Conservation (phyloP, 495 filamentous ascomycete genomes). For the Talaromyces trachyspermus region DNA sequence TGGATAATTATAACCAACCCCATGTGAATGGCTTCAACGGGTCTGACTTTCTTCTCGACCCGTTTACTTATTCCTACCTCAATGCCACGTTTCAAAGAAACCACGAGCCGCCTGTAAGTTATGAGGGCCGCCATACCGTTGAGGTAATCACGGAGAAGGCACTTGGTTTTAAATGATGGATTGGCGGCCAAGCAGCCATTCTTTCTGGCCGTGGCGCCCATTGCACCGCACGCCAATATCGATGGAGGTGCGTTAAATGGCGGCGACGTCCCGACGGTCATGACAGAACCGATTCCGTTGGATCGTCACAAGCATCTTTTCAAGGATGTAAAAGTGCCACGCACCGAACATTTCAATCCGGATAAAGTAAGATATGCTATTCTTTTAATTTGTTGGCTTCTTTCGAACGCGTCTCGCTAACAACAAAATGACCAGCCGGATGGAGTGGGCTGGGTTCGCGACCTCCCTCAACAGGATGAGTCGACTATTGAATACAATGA, state of each 20-base stretch:
- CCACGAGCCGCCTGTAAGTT: slow-evolving; percentile 47
- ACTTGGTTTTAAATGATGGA: slow-evolving; percentile 57
- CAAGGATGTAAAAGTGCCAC: slow-evolving; percentile 28
- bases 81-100: slow-evolving; percentile 62
- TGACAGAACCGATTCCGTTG: slow-evolving; percentile 46
- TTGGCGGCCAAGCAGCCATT: slow-evolving; percentile 48
- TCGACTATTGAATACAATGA: slow-evolving; percentile 58
- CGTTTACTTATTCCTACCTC: slow-evolving; percentile 63
- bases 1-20: slow-evolving; percentile 52
- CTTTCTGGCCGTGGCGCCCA: slow-evolving; percentile 59
- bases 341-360: slow-evolving; percentile 36
- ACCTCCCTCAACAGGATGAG: slow-evolving; percentile 43
- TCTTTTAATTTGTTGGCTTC: neutral
- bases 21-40: slow-evolving; percentile 49
- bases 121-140: slow-evolving; percentile 49
- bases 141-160: slow-evolving; percentile 60
- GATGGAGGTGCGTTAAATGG: slow-evolving; percentile 20
- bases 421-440: slow-evolving; percentile 52
- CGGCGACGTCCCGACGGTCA: slow-evolving; percentile 16
- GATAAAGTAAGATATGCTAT: too few species aligned
- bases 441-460: slow-evolving; percentile 56
- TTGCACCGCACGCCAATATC: slow-evolving; percentile 60
- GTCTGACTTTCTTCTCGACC: slow-evolving; percentile 63
- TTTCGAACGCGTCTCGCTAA: slow-evolving; percentile 41
- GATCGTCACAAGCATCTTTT: slow-evolving; percentile 33